phyloP scores from a whole-genome alignment of 352 stramenopile species.

The Globisporangium okanoganense region DNA sequence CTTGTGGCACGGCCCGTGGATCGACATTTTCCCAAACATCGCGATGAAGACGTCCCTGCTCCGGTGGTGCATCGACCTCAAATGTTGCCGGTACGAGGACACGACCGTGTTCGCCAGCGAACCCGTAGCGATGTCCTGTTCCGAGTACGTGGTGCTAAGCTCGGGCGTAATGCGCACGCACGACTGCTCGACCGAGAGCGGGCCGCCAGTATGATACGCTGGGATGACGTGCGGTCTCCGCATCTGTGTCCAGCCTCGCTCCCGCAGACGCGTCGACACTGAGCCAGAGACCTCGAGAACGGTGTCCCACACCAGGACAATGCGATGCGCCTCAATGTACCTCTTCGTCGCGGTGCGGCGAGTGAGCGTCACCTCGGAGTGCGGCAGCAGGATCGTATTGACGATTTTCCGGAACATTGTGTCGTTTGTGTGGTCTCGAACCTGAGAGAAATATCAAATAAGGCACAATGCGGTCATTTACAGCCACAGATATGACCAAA shows the following conservation, averaged over 20 bases:
- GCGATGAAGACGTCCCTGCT: slow-evolving; percentile 22
- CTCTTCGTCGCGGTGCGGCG: slow-evolving; percentile 1
- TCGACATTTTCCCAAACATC: slow-evolving; percentile 2
- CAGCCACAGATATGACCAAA: too few relatives aligned
- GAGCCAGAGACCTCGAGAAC: slow-evolving; percentile 4
- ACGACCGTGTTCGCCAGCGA: too few relatives aligned
- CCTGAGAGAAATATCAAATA: too few relatives aligned
- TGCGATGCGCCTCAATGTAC: slow-evolving; percentile 1
- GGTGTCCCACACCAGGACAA: slow-evolving; percentile 9
- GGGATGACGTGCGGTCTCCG: background rate
- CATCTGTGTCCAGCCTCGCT: slow-evolving; percentile 8
- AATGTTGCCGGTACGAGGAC: too few relatives aligned
- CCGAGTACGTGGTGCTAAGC: too few relatives aligned
- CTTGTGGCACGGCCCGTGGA: background rate
- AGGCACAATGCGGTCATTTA: too few relatives aligned
- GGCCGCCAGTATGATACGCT: background rate
- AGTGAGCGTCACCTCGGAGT: slow-evolving; percentile 8
- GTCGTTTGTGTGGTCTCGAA: slow-evolving; percentile 5
- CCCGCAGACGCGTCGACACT: slow-evolving; percentile 5
- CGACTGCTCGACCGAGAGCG: slow-evolving; percentile 1
- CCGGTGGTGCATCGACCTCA: too few relatives aligned
- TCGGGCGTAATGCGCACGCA: slow-evolving; percentile 1
- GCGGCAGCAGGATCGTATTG: slow-evolving; percentile 2
- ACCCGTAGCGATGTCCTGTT: too few relatives aligned
- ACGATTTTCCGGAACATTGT: slow-evolving; percentile 9